These are phyloP conservation scores for Thermothielavioides terrestris DNA, from an alignment of 495 filamentous ascomycete species.

Conservation along the genomic window DNA sequence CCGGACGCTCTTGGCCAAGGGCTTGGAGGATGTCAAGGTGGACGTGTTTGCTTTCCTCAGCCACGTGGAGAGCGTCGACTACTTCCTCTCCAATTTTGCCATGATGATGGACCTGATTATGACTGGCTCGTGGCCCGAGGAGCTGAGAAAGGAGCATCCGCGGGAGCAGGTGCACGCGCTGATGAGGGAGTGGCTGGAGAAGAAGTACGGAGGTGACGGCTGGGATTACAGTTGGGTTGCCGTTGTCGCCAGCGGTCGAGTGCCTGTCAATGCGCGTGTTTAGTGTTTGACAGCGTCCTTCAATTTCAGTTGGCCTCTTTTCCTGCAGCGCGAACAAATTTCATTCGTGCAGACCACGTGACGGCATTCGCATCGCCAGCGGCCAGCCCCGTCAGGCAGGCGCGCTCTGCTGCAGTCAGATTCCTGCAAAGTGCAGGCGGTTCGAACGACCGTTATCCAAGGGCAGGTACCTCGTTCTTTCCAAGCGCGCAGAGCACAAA, in stretches of 20 bases:
- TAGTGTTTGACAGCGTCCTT: too few species aligned
- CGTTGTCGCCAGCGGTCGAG: slow-evolving; percentile 27
- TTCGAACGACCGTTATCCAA: too few species aligned
- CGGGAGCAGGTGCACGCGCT: slow-evolving; percentile 25
- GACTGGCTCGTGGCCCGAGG: slow-evolving; percentile 30
- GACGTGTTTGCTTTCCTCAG: slow-evolving; percentile 20
- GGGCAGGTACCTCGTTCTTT: too few species aligned
- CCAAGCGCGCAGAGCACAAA: too few species aligned
- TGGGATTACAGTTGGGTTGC: slow-evolving; percentile 32
- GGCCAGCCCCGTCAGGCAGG: slow-evolving; percentile 1
- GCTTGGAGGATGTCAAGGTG: slow-evolving; percentile 29
- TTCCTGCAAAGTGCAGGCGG: neutral
- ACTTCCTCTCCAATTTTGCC: slow-evolving; percentile 22
- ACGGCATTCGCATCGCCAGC: slow-evolving; percentile 13
- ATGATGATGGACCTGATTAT: slow-evolving; percentile 35
- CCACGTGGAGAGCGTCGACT: slow-evolving; percentile 21
- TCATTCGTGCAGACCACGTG: slow-evolving; percentile 30
- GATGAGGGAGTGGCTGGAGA: slow-evolving; percentile 26
- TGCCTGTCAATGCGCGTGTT: slow-evolving; percentile 11
- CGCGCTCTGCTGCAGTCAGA: neutral
- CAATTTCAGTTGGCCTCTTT: slow-evolving; percentile 8
- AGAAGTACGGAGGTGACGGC: slow-evolving; percentile 27
- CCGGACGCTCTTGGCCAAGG: slow-evolving; percentile 20
- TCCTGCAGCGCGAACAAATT: slow-evolving; percentile 17
- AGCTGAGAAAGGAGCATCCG: slow-evolving; percentile 25